Evolutionary conservation across 768 basidiomycete species (phyloP).

Genomic region (Leccinellum luteum): DNA sequence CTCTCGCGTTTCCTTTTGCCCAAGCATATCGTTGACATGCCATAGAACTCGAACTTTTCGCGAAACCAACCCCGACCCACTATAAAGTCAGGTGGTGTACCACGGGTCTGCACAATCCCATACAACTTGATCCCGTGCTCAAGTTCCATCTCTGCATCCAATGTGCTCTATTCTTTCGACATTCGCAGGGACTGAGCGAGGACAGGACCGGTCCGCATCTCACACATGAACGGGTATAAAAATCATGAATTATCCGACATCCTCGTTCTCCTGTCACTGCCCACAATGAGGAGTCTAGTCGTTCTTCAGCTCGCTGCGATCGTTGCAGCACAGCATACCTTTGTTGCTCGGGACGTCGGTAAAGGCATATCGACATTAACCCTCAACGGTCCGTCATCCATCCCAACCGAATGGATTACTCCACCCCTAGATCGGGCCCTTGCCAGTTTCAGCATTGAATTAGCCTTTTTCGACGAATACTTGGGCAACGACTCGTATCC

Average conservation of each 20-base stretch:
- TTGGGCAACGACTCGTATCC: constrained; percentile 45
- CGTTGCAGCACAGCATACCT: constrained; percentile 9
- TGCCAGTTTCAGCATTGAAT: constrained; percentile 55
- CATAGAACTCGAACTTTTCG: not conserved
- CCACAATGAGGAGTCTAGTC: constrained; percentile 8
- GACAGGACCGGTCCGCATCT: constrained; percentile 4
- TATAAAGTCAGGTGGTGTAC: not conserved
- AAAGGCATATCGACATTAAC: constrained; percentile 23
- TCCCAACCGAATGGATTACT: constrained; percentile 43
- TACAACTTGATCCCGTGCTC: not conserved
- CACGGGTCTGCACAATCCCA: not conserved
- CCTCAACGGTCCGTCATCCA: constrained; percentile 39
- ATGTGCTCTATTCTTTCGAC: not conserved
- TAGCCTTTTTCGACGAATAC: constrained; percentile 51
- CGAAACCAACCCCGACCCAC: not conserved
- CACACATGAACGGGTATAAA: not conserved
- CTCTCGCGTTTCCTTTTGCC: not conserved
- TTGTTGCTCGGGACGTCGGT: constrained; percentile 4
- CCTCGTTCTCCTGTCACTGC: not conserved
- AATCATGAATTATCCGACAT: not conserved
- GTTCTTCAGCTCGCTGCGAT: not conserved
- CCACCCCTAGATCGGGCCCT: constrained; percentile 42
- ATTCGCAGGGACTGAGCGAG: not conserved
- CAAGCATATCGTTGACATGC: not conserved
- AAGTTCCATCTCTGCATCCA: not conserved